phyloP scores from a whole-genome alignment of 2,329 filamentous ascomycete species.

The Neofusicoccum sp. region DNA sequence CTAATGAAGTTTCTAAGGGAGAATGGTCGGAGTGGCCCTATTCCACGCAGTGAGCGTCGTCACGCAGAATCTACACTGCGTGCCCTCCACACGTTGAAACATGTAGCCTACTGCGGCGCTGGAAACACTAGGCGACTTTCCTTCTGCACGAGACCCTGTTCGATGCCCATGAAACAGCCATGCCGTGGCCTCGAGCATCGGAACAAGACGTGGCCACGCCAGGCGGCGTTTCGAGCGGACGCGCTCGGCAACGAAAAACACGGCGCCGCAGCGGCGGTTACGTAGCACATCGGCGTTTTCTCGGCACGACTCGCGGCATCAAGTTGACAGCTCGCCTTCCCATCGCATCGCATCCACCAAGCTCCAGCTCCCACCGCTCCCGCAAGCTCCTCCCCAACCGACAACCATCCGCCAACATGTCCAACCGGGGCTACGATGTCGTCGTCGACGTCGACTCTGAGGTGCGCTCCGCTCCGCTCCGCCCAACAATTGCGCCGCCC shows the following conservation, averaged over 20 bases:
- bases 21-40: too few species aligned
- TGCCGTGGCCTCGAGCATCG: too few species aligned
- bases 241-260: not conserved
- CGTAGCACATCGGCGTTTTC: not conserved
- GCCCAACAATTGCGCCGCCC: not conserved
- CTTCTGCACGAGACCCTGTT: too few species aligned
- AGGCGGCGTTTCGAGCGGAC: too few species aligned
- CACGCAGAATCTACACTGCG: too few species aligned
- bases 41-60: too few species aligned
- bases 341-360: constrained; percentile 1
- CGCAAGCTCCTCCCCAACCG: not conserved
- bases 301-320: constrained; percentile 20
- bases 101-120: too few species aligned
- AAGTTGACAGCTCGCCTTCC: constrained; percentile 22
- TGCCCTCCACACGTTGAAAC: too few species aligned
- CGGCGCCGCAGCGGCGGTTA: not conserved
- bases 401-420: constrained; percentile 54
- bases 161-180: too few species aligned
- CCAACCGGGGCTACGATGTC: constrained; percentile 90
- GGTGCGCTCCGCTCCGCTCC: constrained; percentile 54
- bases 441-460: constrained; percentile 97
- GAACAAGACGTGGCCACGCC: not conserved
- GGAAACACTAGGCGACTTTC: too few species aligned
- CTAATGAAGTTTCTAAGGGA: too few species aligned
- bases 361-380: constrained; percentile 6